Evolutionary conservation across 2,329 filamentous ascomycete species (phyloP), one percentile per base, ranked within the genome.

Genomic region (Albifimbria verrucaria): DNA sequence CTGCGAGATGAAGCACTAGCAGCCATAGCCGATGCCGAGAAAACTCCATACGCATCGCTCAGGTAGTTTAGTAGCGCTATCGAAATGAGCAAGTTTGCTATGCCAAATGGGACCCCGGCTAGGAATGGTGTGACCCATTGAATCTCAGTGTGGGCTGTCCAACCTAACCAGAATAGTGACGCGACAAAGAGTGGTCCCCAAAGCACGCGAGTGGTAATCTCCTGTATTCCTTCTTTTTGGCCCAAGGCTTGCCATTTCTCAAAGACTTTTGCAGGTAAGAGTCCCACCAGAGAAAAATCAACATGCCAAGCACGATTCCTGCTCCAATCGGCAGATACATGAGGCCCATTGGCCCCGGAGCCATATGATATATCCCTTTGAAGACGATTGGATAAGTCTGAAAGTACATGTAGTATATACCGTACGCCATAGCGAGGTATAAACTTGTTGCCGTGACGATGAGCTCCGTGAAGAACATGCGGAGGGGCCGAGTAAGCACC

Each of bases 401-500:
- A 55, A 85, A 81, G 65, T 77, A 84, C 55, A 85, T 80, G 68
- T 83, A 85, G 60, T 85, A 82, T 54, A 85, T 78, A 5, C 74
- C 77, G 55, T 83, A 85, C 11, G 50, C 46, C 7, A 48, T 21
- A 6, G 46, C 46, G 4, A 48, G 10, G 75, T 74, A 20, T 83
- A 65, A 49, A 81, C 79, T 28, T 21, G 25, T n/a, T 2, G 46
- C 46, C 15, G 46, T 36, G 7, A 48, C 46, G 22, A 48, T 48
- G 3, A 83, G 63, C 57, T 82, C 83, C 2, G 74, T 78, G 56
- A 78, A 83, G 3, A 81, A 65, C 17, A 75, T 63, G 18, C 61
- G 26, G 3, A 55, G 23, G 7, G 54, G 54, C 2, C 54, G 51
- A 9, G 44, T 26, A 7, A 55, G 54, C 17, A 43, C 20, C 23